These are phyloP conservation scores for Fallopia convolvulus DNA, from an alignment of 148 eudicot species.

Conservation along the genomic window DNA sequence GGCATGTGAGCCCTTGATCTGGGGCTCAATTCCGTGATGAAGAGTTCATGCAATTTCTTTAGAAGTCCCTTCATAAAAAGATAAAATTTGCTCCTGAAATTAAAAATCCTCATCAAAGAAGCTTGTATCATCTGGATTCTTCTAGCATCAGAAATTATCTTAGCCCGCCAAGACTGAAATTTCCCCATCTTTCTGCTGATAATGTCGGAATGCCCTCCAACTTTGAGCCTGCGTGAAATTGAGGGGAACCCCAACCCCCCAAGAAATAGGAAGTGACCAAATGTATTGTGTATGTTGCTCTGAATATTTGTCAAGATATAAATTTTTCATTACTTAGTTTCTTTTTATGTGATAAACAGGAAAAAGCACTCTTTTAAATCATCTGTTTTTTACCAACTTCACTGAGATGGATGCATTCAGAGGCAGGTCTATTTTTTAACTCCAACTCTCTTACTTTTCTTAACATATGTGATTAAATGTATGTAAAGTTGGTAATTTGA, in stretches of 20 bases:
- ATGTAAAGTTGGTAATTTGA: background rate
- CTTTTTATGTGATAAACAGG: constrained; percentile 19
- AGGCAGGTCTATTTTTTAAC: constrained; percentile 30
- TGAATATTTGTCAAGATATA: background rate
- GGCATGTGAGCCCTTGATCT: no score
- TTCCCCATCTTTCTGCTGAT: background rate
- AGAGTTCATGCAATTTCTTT: no score
- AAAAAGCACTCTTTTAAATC: constrained; percentile 44
- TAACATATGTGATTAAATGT: background rate
- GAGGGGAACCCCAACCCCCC: background rate
- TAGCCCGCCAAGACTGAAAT: background rate
- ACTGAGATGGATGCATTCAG: constrained; percentile 51
- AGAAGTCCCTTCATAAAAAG: no score
- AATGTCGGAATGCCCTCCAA: background rate
- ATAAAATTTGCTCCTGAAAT: no score
- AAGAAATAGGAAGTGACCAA: background rate
- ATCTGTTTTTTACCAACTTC: constrained; percentile 37
- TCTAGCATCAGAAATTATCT: no score
- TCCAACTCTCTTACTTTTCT: background rate
- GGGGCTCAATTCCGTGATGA: no score
- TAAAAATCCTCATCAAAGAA: no score
- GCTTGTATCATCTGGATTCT: no score
- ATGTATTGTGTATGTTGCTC: background rate
- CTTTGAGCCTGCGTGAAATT: background rate
- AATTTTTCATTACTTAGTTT: background rate